A percentile compares a stretch with the other conserved stretches of the same genome.
Evolutionary conservation across 2,329 filamentous ascomycete species (phyloP).

Genomic region (Monosporascus sp.): DNA sequence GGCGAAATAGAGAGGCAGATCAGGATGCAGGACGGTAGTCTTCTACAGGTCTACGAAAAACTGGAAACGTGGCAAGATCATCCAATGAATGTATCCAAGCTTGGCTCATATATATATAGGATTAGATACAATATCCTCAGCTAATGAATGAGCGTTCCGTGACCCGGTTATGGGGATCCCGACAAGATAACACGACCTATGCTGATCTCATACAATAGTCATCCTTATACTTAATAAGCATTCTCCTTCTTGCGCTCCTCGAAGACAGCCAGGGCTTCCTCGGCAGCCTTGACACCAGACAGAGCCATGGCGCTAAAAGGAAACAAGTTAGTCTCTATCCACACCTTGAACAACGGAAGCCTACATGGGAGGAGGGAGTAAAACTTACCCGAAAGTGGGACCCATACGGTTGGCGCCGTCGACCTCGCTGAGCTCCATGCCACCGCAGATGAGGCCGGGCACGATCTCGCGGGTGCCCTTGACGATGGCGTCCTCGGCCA

Average conservation of each 20-base stretch:
- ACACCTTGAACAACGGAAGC: background rate
- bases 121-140: no score
- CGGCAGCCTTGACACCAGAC: conserved; percentile 82
- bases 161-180: no score
- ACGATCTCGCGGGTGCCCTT: conserved; percentile 85
- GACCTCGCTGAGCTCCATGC: conserved; percentile 88
- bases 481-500: conserved; percentile 87
- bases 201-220: no score
- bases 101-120: no score
- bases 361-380: background rate
- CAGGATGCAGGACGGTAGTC: no score
- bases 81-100: no score
- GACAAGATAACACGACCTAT: background rate
- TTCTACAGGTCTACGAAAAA: no score
- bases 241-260: conserved; percentile 75
- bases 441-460: conserved; percentile 84
- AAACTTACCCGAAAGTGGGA: conserved; percentile 26
- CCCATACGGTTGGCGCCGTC: conserved; percentile 92
- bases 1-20: no score
- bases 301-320: conserved; percentile 73
- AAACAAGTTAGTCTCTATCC: background rate
- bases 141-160: no score
- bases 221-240: conserved; percentile 37
- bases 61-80: no score
- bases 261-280: conserved; percentile 75